Base-by-base conservation (phyloP, 2,329 filamentous ascomycete species). In the Rhinocladiella mackenziei region DNA sequence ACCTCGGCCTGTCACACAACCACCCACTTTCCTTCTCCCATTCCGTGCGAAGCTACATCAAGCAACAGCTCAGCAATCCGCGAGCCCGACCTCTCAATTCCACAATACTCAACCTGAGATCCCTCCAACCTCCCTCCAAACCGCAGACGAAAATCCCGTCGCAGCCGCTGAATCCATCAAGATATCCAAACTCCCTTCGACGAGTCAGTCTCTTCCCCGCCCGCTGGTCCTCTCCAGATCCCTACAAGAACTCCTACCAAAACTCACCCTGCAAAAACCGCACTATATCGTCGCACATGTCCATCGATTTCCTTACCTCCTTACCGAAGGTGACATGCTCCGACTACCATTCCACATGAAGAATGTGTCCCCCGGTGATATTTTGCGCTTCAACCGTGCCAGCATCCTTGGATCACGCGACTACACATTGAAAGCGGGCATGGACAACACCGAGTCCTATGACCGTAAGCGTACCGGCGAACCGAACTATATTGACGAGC, bases 301-400 rank as follows among this genome's bases (percentile, higher is more conserved):
- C 20, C 71, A 74, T 54, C 65, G 66, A 3, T 64, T 66, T n/a
- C 70, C 71, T n/a, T 74, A 71, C 58, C 65, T 74, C 17, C 59
- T 74, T 38, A 73, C 70, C 0, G 71, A 75, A 32, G 86, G 86
- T 55, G 86, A 92, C 68, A 73, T 75, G 48, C 66, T 92, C 38
- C 84, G 85, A 25, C 78, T 92, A 39, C 86, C 86, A 4, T 89
- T 89, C 71, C 77, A 77, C 58, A 87, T 92, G 81, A 79, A 81
- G 2, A 80, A 77, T 18, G 85, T 88, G 4, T 68, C 75, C 5
- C 83, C 89, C 1, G 92, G 92, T 20, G 91, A 97, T 62, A 72
- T 94, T 26, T 74, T 98, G 48, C 85, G 89, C 5, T 76, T 98
- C 45, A 91, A 95, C 69, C 83, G 89, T 43, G 92, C 89, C 17